Percentiles rank a stretch among this genome's conserved stretches.
These are phyloP conservation scores for Macrocybe gigantea DNA, from an alignment of 768 basidiomycete genomes.

Conservation along the genomic window DNA sequence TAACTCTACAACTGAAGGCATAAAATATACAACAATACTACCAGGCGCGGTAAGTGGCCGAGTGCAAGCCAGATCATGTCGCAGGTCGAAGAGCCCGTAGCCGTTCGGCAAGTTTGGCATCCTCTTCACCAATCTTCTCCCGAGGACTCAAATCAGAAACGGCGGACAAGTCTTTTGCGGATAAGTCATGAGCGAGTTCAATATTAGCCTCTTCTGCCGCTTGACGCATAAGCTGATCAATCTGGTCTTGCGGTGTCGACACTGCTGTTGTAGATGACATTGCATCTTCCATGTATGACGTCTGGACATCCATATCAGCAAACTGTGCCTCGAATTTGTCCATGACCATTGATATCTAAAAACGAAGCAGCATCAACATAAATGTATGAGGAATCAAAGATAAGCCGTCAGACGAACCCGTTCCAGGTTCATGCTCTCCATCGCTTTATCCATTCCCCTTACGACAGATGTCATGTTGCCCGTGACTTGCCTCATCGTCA, in stretches of 20 bases:
- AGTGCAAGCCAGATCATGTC: slow-evolving; percentile 27
- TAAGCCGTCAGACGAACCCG: slow-evolving; percentile 48
- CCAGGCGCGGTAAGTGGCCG: no score
- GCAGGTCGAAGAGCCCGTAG: slow-evolving; percentile 84
- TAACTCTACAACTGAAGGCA: no score
- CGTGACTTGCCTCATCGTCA: slow-evolving; percentile 95
- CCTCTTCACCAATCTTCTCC: slow-evolving; percentile 68
- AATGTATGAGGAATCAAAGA: background rate
- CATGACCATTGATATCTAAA: slow-evolving; percentile 95
- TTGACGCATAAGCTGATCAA: slow-evolving; percentile 86
- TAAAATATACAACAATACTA: no score
- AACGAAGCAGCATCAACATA: background rate
- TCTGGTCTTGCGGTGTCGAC: slow-evolving; percentile 94
- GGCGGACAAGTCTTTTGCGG: slow-evolving; percentile 50
- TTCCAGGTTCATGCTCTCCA: slow-evolving; percentile 99
- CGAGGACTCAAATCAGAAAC: slow-evolving; percentile 52
- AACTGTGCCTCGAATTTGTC: slow-evolving; percentile 98
- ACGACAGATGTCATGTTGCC: slow-evolving; percentile 97
- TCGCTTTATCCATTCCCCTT: slow-evolving; percentile 96
- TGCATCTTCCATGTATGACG: slow-evolving; percentile 95
- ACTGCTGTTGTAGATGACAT: slow-evolving; percentile 92
- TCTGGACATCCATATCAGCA: slow-evolving; percentile 95
- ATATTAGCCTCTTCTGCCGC: slow-evolving; percentile 97
- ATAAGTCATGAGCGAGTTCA: slow-evolving; percentile 88
- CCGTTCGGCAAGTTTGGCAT: slow-evolving; percentile 77